Base-by-base conservation (phyloP, 208 protist genomes). In the Leishmania turanica region DNA sequence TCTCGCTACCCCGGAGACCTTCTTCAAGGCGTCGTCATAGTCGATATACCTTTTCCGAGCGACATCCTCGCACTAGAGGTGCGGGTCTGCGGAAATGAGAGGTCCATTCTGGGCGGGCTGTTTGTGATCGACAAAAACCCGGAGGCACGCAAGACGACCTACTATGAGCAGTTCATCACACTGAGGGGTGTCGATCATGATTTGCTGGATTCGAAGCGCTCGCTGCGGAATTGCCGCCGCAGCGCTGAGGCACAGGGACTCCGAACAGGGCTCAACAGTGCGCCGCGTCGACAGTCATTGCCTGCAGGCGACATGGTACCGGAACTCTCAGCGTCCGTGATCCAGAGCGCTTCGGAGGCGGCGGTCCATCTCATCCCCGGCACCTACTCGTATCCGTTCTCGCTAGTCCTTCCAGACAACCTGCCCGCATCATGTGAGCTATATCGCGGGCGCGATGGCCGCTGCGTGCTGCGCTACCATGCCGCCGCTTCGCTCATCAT, bases 331-430 rank as follows among this genome's bases (percentile, higher is more conserved):
- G 58, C 73, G 6, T 84, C 77, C 42, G 34, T 82, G 51, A 34
- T 60, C n/a, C 62, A 73, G 21, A 62, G 58, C 31, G 45, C 70
- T 31, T 42, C 56, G 19, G 70, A 51, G 7, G 70, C 34, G 56
- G 37, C 79, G 13, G 66, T 87, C 40, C 80, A 84, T 45, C 75
- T 95, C 0, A 65, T 87, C 68, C 87, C 90, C 2, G 93, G 93
- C 71, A 91, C 78, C 51, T 96, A 96, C 78, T 88, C 78, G 31
- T 95, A 91, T 66, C 93, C 93, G 0, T 95, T 96, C 78, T 60
- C 42, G 37, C 75, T 92, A 31, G n/a, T 31, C 34, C 87, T 96
- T 19, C 91, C 93, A 6, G 80, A 87, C 78, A 72, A 62, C 4
- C 60, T 96, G 47, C 93, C 93, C 17, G 87, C 88, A 37, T 89